These are phyloP conservation scores for Metschnikowia aberdeeniae DNA, from an alignment of 805 yeast genomes.

Conservation along the genomic window DNA sequence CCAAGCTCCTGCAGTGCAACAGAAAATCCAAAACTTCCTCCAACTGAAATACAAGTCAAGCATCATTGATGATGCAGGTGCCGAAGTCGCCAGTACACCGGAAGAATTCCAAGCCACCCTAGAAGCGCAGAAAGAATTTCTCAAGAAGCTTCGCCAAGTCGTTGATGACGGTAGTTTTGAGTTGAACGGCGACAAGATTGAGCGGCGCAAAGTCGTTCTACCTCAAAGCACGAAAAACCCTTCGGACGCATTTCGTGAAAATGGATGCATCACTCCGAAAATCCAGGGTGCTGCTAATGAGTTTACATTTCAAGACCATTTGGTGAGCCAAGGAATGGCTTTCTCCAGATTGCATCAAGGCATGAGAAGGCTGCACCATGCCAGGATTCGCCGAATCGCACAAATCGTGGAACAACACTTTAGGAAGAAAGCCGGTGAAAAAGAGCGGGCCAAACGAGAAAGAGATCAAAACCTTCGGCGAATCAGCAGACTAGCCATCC, in stretches of 20 bases:
- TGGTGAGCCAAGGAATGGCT: conserved; percentile 69
- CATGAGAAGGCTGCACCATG: conserved; percentile 56
- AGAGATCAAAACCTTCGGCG: conserved; percentile 65
- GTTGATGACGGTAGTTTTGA: conserved; percentile 33
- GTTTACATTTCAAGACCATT: conserved; percentile 64
- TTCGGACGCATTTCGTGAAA: conserved; percentile 44
- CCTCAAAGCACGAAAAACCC: conserved; percentile 42
- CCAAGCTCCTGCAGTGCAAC: conserved; percentile 26
- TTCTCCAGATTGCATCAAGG: conserved; percentile 69
- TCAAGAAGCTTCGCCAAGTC: conserved; percentile 42
- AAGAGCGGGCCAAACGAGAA: conserved; percentile 73
- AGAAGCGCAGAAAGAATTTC: conserved; percentile 46
- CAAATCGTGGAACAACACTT: conserved; percentile 83
- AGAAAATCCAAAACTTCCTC: conserved; percentile 25
- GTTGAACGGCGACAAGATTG: conserved; percentile 47
- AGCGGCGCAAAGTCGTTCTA: conserved; percentile 40
- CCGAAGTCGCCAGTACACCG: conserved; percentile 29
- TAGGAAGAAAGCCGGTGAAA: conserved; percentile 81
- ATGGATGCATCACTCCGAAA: conserved; percentile 38
- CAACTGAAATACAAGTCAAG: conserved; percentile 29
- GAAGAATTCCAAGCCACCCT: conserved; percentile 63
- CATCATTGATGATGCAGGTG: conserved; percentile 34
- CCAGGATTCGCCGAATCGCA: conserved; percentile 51
- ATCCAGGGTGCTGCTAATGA: conserved; percentile 40
- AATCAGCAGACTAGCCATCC: conserved; percentile 76